These are phyloP conservation scores for Suillus plorans DNA, from an alignment of 768 basidiomycete species.

Conservation along the genomic window DNA sequence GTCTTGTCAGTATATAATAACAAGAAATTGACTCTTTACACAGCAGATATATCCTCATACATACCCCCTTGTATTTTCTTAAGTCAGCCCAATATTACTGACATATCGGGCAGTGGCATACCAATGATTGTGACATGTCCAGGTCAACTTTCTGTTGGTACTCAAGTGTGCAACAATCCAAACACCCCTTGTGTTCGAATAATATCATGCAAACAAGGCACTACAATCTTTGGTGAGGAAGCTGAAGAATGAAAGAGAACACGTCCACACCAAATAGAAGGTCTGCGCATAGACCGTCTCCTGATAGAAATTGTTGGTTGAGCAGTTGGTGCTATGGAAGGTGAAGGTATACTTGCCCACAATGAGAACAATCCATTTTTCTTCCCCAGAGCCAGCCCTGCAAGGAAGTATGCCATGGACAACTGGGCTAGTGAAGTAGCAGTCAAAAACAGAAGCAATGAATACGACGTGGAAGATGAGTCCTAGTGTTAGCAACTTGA, in stretches of 20 bases:
- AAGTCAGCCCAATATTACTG: constrained; percentile 7
- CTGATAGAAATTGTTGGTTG: constrained; percentile 35
- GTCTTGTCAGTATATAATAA: background rate
- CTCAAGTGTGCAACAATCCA: constrained; percentile 82
- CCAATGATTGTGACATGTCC: constrained; percentile 90
- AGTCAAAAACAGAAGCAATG: constrained; percentile 77
- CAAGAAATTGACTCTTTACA: constrained; percentile 39
- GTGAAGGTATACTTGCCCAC: constrained; percentile 50
- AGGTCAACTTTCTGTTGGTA: constrained; percentile 86
- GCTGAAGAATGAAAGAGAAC: constrained; percentile 50
- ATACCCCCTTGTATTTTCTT: constrained; percentile 57
- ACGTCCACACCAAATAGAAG: constrained; percentile 65
- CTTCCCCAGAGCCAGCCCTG: constrained; percentile 43
- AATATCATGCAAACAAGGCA: constrained; percentile 73
- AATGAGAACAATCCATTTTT: constrained; percentile 77
- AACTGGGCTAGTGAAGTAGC: constrained; percentile 84
- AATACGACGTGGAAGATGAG: constrained; percentile 74
- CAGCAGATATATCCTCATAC: constrained; percentile 89
- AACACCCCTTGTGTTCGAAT: constrained; percentile 68
- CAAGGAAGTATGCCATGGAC: constrained; percentile 73
- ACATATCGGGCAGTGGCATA: constrained; percentile 21
- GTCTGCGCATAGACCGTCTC: constrained; percentile 84
- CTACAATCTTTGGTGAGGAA: constrained; percentile 57
- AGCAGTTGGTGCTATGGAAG: background rate
- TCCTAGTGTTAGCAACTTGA: constrained; percentile 58